Evolutionary conservation across 2,329 filamentous ascomycete genomes (phyloP).

Genomic region (Amauroascus niger): DNA sequence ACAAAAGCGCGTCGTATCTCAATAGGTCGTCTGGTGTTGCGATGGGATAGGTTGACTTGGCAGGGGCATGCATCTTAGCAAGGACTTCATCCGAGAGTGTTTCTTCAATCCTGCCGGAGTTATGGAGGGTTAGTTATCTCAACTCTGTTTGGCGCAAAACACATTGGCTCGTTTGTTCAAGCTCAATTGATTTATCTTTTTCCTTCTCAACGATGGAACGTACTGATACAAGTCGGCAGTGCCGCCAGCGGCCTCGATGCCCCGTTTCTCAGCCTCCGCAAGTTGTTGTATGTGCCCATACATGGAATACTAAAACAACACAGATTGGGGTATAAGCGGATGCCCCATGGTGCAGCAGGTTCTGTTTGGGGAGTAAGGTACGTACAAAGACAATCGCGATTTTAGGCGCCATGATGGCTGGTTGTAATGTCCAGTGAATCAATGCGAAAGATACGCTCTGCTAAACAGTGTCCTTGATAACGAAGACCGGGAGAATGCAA

Average conservation of each 20-base stretch:
- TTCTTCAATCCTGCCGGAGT: constrained; percentile 56
- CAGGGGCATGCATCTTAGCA: constrained; percentile 78
- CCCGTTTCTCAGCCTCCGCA: constrained; percentile 82
- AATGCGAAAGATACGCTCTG: too few species aligned
- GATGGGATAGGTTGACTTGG: constrained; percentile 60
- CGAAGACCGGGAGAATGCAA: background rate
- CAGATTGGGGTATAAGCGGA: background rate
- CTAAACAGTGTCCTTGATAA: background rate
- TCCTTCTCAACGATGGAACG: too few species aligned
- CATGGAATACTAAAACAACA: constrained; percentile 63
- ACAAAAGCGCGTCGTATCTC: constrained; percentile 75
- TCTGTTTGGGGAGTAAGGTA: constrained; percentile 20
- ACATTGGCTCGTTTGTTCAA: background rate
- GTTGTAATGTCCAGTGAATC: background rate
- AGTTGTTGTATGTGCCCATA: constrained; percentile 81
- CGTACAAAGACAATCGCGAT: constrained; percentile 82
- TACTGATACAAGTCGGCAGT: constrained; percentile 73
- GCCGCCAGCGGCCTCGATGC: constrained; percentile 80
- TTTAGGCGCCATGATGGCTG: constrained; percentile 55
- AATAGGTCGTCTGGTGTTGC: constrained; percentile 54
- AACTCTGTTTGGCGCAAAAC: background rate
- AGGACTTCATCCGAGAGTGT: constrained; percentile 79
- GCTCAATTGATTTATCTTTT: too few species aligned
- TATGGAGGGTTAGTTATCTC: background rate
- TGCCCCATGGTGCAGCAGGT: background rate